phyloP scores from a whole-genome alignment of 2,329 filamentous ascomycete genomes.

The Fusarium odoratissimum region DNA sequence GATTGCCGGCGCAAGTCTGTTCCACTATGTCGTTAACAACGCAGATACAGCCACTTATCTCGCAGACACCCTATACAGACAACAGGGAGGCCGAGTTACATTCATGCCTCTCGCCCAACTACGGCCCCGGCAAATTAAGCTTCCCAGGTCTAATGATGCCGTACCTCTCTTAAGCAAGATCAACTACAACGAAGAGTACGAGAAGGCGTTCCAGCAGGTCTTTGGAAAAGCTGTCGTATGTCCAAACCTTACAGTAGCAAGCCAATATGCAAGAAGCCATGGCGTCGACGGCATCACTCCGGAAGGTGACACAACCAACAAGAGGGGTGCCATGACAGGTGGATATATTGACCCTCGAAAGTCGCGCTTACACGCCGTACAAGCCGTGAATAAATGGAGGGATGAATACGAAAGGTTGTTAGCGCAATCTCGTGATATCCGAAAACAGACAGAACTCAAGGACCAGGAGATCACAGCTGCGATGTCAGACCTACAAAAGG shows the following conservation, averaged over 20 bases:
- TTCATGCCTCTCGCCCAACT: slow-evolving; percentile 94
- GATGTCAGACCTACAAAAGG: slow-evolving; percentile 84
- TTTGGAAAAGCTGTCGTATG: slow-evolving; percentile 97
- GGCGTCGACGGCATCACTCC: slow-evolving; percentile 93
- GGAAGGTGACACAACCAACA: slow-evolving; percentile 94
- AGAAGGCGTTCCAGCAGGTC: slow-evolving; percentile 91
- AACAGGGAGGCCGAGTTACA: slow-evolving; percentile 87
- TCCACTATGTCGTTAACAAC: slow-evolving; percentile 95
- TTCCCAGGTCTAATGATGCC: slow-evolving; percentile 88
- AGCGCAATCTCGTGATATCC: slow-evolving; percentile 73
- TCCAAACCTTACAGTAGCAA: slow-evolving; percentile 85
- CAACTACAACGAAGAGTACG: slow-evolving; percentile 79
- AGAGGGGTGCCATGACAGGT: slow-evolving; percentile 93
- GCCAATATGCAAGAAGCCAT: slow-evolving; percentile 92
- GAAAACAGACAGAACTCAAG: slow-evolving; percentile 77
- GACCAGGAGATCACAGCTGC: slow-evolving; percentile 91
- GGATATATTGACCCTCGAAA: slow-evolving; percentile 89
- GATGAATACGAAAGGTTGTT: slow-evolving; percentile 77
- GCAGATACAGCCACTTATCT: slow-evolving; percentile 87
- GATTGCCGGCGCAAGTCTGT: slow-evolving; percentile 90
- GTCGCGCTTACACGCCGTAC: slow-evolving; percentile 88
- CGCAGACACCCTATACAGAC: slow-evolving; percentile 81
- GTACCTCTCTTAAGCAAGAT: slow-evolving; percentile 89
- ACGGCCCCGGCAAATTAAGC: slow-evolving; percentile 74
- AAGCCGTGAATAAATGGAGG: slow-evolving; percentile 78